Conservation (phyloP, 1,139 yeast genomes). For the Casaregolazyma suthepensis region DNA sequence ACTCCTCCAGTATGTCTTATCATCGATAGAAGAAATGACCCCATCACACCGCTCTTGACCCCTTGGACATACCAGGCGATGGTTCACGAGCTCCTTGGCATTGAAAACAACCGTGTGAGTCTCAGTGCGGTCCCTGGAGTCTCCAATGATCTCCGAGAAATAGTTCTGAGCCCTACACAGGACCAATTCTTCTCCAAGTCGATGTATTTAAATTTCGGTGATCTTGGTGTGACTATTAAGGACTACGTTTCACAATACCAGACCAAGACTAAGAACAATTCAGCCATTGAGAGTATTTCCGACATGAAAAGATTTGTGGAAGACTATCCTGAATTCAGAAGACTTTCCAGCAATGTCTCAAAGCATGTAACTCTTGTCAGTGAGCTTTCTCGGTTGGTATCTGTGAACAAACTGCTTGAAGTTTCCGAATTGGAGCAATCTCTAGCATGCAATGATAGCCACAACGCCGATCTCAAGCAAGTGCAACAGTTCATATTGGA, state of each 20-base stretch:
- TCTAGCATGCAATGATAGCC: slow-evolving; percentile 61
- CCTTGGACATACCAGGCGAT: slow-evolving; percentile 99
- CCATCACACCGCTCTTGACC: slow-evolving; percentile 80
- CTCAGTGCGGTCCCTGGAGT: slow-evolving; percentile 44
- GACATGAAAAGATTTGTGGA: slow-evolving; percentile 90
- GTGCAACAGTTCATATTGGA: slow-evolving; percentile 40
- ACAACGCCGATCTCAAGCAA: slow-evolving; percentile 44
- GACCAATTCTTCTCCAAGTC: slow-evolving; percentile 75
- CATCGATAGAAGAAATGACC: slow-evolving; percentile 81
- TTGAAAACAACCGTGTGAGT: slow-evolving; percentile 72
- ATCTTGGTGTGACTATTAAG: slow-evolving; percentile 82
- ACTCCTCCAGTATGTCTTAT: slow-evolving; percentile 71
- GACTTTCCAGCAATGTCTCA: slow-evolving; percentile 80
- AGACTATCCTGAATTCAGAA: slow-evolving; percentile 88
- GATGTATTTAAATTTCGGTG: slow-evolving; percentile 90
- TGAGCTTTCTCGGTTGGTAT: slow-evolving; percentile 66
- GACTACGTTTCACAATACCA: slow-evolving; percentile 81
- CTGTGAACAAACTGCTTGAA: slow-evolving; percentile 64
- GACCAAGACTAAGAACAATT: slow-evolving; percentile 65
- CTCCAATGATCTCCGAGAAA: slow-evolving; percentile 47
- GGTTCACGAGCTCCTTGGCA: slow-evolving; percentile 89
- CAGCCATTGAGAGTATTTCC: slow-evolving; percentile 66
- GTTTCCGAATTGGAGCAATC: slow-evolving; percentile 88
- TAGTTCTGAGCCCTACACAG: slow-evolving; percentile 58
- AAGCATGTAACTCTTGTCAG: slow-evolving; percentile 88